Evolutionary conservation across 2,329 filamentous ascomycete species (phyloP).

Genomic region (Cercospora sp.): DNA sequence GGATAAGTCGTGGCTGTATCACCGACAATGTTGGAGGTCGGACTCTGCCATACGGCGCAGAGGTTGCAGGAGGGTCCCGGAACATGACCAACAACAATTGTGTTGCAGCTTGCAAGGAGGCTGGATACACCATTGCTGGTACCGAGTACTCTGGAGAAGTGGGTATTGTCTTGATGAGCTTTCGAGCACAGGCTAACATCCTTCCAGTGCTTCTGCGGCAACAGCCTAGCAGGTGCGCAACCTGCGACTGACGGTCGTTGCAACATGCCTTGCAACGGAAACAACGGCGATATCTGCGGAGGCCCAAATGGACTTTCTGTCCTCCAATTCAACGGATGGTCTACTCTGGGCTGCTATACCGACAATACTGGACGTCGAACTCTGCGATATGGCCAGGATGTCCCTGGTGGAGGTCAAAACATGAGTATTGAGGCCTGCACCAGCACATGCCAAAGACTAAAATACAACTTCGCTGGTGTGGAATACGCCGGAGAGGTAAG

Average conservation of each 20-base stretch:
- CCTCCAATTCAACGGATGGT: conserved; percentile 32
- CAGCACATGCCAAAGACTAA: conserved; percentile 30
- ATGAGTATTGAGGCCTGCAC: conserved; percentile 33
- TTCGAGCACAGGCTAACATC: neutral
- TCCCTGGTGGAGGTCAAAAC: conserved; percentile 27
- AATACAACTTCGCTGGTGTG: conserved; percentile 38
- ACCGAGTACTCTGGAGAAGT: conserved; percentile 28
- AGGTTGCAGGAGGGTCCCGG: conserved; percentile 19
- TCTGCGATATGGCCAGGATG: conserved; percentile 25
- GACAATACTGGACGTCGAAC: conserved; percentile 25
- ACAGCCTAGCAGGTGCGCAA: conserved; percentile 25
- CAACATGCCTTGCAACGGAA: conserved; percentile 34
- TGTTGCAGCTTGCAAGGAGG: conserved; percentile 20
- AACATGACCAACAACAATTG: conserved; percentile 30
- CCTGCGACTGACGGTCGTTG: conserved; percentile 29
- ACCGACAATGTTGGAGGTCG: conserved; percentile 26
- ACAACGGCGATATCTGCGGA: conserved; percentile 33
- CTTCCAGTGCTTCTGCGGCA: conserved; percentile 28
- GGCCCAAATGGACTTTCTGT: conserved; percentile 28
- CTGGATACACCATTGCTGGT: conserved; percentile 27
- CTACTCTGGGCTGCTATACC: conserved; percentile 30
- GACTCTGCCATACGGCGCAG: conserved; percentile 23
- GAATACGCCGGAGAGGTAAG: conserved; percentile 26
- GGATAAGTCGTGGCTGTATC: conserved; percentile 32
- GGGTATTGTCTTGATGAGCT: neutral